Base-by-base conservation (phyloP, 805 yeast species). In the Kuraishia piskuri region DNA sequence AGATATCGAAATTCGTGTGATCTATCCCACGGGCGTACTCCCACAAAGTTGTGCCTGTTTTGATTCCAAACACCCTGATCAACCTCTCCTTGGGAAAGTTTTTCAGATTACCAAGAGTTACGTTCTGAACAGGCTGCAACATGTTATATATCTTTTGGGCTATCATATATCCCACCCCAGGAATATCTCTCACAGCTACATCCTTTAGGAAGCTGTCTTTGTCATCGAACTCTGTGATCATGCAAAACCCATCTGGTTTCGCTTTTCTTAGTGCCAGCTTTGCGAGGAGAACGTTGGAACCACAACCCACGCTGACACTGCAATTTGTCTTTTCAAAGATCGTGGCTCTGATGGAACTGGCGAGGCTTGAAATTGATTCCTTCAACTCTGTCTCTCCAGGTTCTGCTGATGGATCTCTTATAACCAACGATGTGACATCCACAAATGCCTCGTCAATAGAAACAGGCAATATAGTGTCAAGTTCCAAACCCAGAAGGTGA, bases 361-460 rank as follows among this genome's bases (percentile, higher is more conserved):
- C 70, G 12, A 67, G 56, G 10, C 52, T 53, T 24, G 53, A 57
- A 58, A 73, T 66, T 7, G 75, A 59, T 0, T 55, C 55, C 5
- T 59, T 50, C 40, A 31, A 31, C 40, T 6, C 17, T 7, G 40
- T n/a, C 1, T 72, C 69, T 50, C 48, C 51, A 2, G 14, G 7
- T 4, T 58, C 58, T 22, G 65, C 63, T 40, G 63, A 68, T 23
- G 55, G 53, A 22, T 54, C 57, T 47, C 50, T 26, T 12, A 19
- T 31, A 22, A 61, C 52, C 22, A 71, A 36, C 1, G 65, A 47
- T 0, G 76, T 69, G 1, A 85, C 74, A 59, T 89, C 96, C 9
- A 89, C 63, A n/a, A 94, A 69, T 0, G 90, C 96, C 63, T 94
- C 99, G 66, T 94, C 98, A 2, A 94, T 83, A 56, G 95, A 90